Percentiles rank a stretch among this genome's conserved stretches.
Evolutionary conservation across 2,329 filamentous ascomycete species (phyloP).

Genomic region (Penicillium sumatraense): DNA sequence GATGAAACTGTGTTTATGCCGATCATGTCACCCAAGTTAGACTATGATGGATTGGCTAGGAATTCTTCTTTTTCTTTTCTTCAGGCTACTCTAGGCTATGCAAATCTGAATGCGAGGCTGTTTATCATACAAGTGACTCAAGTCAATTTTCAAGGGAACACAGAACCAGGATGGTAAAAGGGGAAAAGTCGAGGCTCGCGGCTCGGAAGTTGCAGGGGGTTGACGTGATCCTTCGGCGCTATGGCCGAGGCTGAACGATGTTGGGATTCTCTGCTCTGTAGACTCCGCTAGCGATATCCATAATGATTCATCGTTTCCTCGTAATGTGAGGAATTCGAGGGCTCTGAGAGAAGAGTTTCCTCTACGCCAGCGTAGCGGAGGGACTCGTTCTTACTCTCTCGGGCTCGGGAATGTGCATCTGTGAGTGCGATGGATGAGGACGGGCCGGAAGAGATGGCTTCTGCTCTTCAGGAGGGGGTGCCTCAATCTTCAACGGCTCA

Average conservation of each 20-base stretch:
- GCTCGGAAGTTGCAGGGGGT: not conserved
- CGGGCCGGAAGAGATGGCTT: constrained; percentile 8
- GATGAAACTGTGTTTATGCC: not conserved
- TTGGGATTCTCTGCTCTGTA: too few species aligned
- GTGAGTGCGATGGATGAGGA: constrained; percentile 19
- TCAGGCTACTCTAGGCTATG: constrained; percentile 4
- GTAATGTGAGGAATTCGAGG: not conserved
- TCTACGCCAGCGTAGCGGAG: constrained; percentile 16
- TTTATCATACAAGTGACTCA: constrained; percentile 10
- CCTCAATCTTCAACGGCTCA: constrained; percentile 37
- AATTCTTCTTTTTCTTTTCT: not conserved
- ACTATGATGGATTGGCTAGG: not conserved
- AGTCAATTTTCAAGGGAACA: not conserved
- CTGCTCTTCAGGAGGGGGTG: constrained; percentile 23
- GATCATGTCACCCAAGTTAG: not conserved
- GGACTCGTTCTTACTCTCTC: constrained; percentile 10
- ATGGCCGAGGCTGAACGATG: not conserved
- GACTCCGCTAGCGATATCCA: too few species aligned
- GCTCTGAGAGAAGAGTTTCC: not conserved
- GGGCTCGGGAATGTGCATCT: constrained; percentile 14
- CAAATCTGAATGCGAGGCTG: constrained; percentile 3
- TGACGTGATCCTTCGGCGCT: not conserved
- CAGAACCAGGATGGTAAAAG: not conserved
- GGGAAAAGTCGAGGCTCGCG: not conserved
- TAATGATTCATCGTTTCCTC: too few species aligned